phyloP scores from a whole-genome alignment of 805 yeast species.

The Candida lessepsii region DNA sequence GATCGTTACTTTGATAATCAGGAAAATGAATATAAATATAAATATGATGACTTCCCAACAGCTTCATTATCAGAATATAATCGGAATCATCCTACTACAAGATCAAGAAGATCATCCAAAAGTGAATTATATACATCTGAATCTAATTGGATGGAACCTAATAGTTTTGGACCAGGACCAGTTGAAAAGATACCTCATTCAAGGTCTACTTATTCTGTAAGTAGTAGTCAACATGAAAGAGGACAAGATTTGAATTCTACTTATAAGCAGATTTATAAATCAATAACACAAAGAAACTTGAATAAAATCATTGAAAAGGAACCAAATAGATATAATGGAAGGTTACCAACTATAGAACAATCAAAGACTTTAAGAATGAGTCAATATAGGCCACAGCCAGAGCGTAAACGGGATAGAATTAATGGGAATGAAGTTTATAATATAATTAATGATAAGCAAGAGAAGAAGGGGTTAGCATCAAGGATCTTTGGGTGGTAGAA shows the following conservation, averaged over 20 bases:
- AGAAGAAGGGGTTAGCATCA: constrained; percentile 22
- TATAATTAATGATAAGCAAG: constrained; percentile 11
- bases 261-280: constrained; percentile 34
- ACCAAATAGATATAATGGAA: constrained; percentile 15
- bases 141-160: constrained; percentile 55
- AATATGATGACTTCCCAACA: constrained; percentile 27
- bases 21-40: neutral
- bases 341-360: constrained; percentile 19
- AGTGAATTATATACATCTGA: constrained; percentile 45
- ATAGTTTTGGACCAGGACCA: neutral
- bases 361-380: constrained; percentile 9
- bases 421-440: constrained; percentile 16
- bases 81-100: constrained; percentile 15
- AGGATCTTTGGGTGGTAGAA: constrained; percentile 45
- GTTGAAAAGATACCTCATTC: constrained; percentile 17
- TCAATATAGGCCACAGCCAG: no score
- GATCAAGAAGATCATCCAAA: constrained; percentile 38
- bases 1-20: neutral
- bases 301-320: constrained; percentile 15
- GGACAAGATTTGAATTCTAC: constrained; percentile 28
- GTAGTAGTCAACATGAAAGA: constrained; percentile 13
- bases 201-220: constrained; percentile 25
- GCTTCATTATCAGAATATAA: constrained; percentile 39
- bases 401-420: no score
- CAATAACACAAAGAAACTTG: constrained; percentile 35